Conservation (phyloP, 73 alveolate species). For the Blepharisma japonicum region DNA sequence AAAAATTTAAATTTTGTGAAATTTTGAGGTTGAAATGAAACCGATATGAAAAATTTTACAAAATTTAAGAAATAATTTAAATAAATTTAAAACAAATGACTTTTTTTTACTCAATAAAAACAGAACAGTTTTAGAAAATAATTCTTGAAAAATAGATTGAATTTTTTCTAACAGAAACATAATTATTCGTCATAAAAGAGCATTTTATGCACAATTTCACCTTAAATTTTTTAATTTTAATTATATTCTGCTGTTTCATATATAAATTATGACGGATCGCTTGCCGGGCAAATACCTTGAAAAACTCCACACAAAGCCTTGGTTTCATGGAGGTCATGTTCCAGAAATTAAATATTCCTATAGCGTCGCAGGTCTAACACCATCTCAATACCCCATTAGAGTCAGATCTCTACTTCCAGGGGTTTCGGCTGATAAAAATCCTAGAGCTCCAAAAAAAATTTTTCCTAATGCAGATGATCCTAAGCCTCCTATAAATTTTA, state of each 20-base stretch:
- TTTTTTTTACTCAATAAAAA: no score
- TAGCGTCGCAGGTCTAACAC: constrained; percentile 23
- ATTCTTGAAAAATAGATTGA: no score
- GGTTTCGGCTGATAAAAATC: neutral
- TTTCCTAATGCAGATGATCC: constrained; percentile 1
- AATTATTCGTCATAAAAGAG: no score
- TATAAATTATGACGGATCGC: constrained; percentile 16
- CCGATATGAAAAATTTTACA: no score
- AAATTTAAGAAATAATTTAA: no score
- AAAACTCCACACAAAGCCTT: constrained; percentile 29
- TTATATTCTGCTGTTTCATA: neutral
- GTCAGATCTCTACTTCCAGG: neutral
- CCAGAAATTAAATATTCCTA: constrained; percentile 24
- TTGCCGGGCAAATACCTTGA: constrained; percentile 13
- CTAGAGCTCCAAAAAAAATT: neutral
- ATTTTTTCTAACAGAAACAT: no score
- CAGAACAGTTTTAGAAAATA: no score
- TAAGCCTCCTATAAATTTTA: neutral
- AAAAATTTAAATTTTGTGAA: no score
- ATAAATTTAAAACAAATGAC: no score
- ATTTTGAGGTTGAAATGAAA: no score
- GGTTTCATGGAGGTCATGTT: constrained; percentile 29
- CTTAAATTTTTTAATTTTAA: no score
- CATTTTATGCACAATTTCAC: no score
- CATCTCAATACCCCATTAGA: neutral